phyloP scores from a whole-genome alignment of 257 asterid genomes.

The Galeopsis tetrahit region DNA sequence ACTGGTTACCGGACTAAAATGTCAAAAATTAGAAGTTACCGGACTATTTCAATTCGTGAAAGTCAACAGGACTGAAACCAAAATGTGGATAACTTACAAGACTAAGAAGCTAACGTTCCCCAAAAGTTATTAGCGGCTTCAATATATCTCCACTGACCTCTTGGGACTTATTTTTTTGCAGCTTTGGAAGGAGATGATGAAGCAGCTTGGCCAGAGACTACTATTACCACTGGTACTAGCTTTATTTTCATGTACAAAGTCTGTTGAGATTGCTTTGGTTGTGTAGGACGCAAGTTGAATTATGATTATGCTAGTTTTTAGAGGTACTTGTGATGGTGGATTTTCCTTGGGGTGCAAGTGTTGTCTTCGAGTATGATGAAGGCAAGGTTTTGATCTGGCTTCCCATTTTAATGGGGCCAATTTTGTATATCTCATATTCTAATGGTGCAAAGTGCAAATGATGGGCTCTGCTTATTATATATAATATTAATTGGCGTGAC shows the following conservation, averaged over 20 bases:
- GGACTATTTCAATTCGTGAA: no score
- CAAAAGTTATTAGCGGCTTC: neutral
- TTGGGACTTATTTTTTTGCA: constrained; percentile 14
- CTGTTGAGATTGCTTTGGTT: constrained; percentile 14
- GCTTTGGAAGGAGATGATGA: constrained; percentile 28
- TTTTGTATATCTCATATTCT: constrained; percentile 5
- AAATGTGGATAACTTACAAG: no score
- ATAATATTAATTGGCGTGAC: neutral
- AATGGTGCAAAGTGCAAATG: neutral
- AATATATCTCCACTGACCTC: neutral
- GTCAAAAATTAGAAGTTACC: no score
- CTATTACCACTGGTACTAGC: neutral
- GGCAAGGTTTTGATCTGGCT: neutral
- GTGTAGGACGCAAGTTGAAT: constrained; percentile 1
- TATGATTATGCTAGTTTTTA: constrained; percentile 18
- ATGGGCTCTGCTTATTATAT: neutral
- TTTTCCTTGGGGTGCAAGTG: neutral
- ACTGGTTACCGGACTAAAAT: no score
- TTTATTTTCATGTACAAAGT: constrained; percentile 27
- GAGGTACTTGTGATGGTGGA: constrained; percentile 13
- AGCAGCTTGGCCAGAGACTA: constrained; percentile 20
- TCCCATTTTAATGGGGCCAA: neutral
- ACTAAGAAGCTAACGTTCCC: no score
- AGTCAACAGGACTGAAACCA: no score
- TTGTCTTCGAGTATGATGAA: neutral